Conservation (phyloP, 805 yeast genomes). For the Myxozyma monticola region DNA sequence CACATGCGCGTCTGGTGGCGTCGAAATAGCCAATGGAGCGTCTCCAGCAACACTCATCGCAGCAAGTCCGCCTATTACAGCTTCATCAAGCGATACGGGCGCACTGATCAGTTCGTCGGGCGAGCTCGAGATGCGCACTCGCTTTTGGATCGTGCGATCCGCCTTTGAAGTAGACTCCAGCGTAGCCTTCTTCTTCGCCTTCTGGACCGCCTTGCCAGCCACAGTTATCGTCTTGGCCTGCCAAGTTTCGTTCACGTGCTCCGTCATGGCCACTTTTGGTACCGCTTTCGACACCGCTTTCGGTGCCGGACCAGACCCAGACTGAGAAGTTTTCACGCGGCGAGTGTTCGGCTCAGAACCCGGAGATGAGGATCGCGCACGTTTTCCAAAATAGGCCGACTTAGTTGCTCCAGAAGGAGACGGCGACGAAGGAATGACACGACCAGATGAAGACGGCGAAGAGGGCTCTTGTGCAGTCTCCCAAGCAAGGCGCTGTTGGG, state of each 20-base stretch:
- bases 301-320: not conserved
- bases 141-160: too few species aligned
- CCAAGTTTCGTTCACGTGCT: conserved; percentile 17
- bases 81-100: not conserved
- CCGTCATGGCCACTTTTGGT: conserved; percentile 2
- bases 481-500: not conserved
- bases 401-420: not conserved
- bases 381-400: not conserved
- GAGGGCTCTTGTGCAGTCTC: not conserved
- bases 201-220: not conserved
- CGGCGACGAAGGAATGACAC: not conserved
- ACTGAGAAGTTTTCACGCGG: not conserved
- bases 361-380: not conserved
- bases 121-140: conserved; percentile 11
- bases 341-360: not conserved
- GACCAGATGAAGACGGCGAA: not conserved
- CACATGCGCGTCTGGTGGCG: not conserved
- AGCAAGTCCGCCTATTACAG: not conserved
- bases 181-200: not conserved
- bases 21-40: conserved; percentile 1
- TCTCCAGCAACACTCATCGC: not conserved
- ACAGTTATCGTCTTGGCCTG: not conserved
- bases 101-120: conserved; percentile 1
- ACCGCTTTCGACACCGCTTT: not conserved
- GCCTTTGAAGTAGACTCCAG: not conserved